Evolutionary conservation across 2,329 filamentous ascomycete genomes (phyloP).

Genomic region (Penicillium nordicum): DNA sequence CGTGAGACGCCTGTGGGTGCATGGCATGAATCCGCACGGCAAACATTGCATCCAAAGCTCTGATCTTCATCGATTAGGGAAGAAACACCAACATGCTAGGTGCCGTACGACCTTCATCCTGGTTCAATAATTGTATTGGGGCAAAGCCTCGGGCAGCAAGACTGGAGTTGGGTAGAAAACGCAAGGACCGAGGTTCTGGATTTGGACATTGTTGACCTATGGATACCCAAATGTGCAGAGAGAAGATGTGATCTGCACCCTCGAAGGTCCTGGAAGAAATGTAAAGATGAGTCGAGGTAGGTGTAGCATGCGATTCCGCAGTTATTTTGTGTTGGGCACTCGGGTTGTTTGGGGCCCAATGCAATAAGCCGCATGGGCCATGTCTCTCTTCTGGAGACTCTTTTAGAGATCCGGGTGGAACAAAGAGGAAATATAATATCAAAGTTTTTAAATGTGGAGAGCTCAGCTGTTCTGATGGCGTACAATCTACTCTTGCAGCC

Average conservation of each 20-base stretch:
- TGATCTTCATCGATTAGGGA: slow-evolving; percentile 12
- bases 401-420: not conserved
- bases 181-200: slow-evolving; percentile 12
- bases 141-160: slow-evolving; percentile 21
- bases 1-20: slow-evolving; percentile 12
- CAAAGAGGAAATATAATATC: not conserved
- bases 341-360: slow-evolving; percentile 24
- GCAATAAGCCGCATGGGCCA: slow-evolving; percentile 21
- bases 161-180: slow-evolving; percentile 19
- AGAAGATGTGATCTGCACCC: slow-evolving; percentile 16
- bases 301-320: slow-evolving; percentile 10
- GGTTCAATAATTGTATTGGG: slow-evolving; percentile 10
- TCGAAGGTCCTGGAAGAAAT: slow-evolving; percentile 1
- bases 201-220: slow-evolving; percentile 14
- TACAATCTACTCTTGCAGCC: slow-evolving; percentile 16
- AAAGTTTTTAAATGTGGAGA: not conserved
- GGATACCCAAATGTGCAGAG: slow-evolving; percentile 10
- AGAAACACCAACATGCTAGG: not conserved
- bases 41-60: slow-evolving; percentile 7
- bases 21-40: slow-evolving; percentile 6
- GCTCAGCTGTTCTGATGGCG: not conserved
- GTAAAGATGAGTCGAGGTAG: slow-evolving; percentile 16
- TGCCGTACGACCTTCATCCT: slow-evolving; percentile 9
- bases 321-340: slow-evolving; percentile 10
- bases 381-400: slow-evolving; percentile 10